Percentiles rank a stretch among this genome's conserved stretches.
phyloP scores from a whole-genome alignment of 345 rosid species.

The Lenwebbia sp. region DNA sequence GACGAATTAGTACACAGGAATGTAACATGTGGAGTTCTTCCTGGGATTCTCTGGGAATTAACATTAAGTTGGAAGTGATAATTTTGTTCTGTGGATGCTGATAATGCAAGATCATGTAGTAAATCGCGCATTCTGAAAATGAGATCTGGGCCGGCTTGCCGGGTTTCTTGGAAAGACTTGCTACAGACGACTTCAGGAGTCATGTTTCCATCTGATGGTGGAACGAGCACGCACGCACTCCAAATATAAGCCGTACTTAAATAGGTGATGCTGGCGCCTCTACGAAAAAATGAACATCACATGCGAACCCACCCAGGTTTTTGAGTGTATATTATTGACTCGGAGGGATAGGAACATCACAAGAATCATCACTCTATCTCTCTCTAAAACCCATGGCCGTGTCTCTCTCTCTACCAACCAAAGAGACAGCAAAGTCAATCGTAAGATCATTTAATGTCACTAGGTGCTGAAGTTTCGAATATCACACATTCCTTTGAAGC shows the following conservation, averaged over 20 bases:
- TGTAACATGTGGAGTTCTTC: background rate
- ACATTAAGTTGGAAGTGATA: background rate
- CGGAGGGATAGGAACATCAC: background rate
- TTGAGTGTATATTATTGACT: background rate
- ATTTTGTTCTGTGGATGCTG: background rate
- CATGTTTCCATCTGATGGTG: background rate
- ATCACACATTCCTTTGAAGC: no score
- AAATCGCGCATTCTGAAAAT: background rate
- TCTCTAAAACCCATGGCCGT: background rate
- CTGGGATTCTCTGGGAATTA: background rate
- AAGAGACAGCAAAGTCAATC: background rate
- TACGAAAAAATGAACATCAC: background rate
- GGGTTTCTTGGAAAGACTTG: constrained; percentile 1
- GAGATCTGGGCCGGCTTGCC: background rate
- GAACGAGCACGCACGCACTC: background rate
- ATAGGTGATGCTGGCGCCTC: accelerated
- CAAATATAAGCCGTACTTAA: background rate
- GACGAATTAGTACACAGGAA: background rate
- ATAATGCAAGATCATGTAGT: constrained; percentile 3
- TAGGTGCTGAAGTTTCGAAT: no score
- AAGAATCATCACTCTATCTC: background rate
- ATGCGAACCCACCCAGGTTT: background rate
- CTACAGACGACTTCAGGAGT: constrained; percentile 1
- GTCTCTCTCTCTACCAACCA: background rate
- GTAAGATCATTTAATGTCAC: background rate